Evolutionary conservation across 768 basidiomycete species (phyloP), one percentile per base, ranked within the genome.

Genomic region (Cystobasidiopsis lactophilus): DNA sequence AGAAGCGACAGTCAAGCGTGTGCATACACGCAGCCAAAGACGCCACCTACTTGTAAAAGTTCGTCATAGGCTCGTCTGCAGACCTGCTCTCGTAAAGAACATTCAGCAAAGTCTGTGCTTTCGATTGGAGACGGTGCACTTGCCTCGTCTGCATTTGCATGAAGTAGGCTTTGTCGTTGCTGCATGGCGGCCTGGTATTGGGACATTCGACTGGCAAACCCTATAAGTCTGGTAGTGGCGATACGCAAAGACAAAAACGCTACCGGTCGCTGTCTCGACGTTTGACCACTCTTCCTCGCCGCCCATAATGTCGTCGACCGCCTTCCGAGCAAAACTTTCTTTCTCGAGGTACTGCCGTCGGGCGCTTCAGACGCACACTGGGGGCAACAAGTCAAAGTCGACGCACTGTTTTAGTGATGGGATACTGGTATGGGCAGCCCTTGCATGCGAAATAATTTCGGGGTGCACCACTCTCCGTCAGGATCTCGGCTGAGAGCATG

Each of bases 131-230:
- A 71, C 69, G 70, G 21, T 82, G 83, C 62, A 88, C 85, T 85
- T 0, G 84, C 85, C 91, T 71, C 56, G 95, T 98, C 65, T 98
- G 93, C 14, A 96, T 71, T 70, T 95, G 88, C 64, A 88, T 84
- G 69, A 83, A 98, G 67, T 88, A 95, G 3, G 91, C 89, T 45
- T 78, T 70, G 43, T 75, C 72, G 63, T 79, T 71, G 63, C 89
- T 88, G 65, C 91, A 98, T 60, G 86, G 85, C 9, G 72, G 72
- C 60, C 75, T 76, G n/a, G 70, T 67, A 1, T 71, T 76, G 74
- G 59, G 39, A 50, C 59, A 60, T 21, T 59, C 60, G 29, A 53
- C 58, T 57, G 52, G 4, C 35, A 16, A 31, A 21, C 10, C 11
- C 23, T 16, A 37, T 29, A 5, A 38, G n/a, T 40, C 21, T 26